phyloP scores from a whole-genome alignment of 768 basidiomycete species.

The Lentinula raphanica region DNA sequence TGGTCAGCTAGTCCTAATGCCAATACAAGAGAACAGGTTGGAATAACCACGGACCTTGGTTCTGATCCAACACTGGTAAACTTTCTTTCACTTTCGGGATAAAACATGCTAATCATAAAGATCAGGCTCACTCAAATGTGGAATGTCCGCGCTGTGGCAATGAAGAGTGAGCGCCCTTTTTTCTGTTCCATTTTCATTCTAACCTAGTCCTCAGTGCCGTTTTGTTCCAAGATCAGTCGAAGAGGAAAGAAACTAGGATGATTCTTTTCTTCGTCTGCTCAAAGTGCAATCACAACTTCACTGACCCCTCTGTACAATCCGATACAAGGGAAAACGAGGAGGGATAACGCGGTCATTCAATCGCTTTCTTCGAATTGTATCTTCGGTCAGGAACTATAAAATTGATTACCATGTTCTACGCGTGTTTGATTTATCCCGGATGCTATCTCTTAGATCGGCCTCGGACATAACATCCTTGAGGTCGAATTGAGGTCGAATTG shows the following conservation, averaged over 20 bases:
- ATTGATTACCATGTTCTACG: neutral
- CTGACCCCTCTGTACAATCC: constrained; percentile 56
- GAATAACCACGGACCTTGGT: constrained; percentile 83
- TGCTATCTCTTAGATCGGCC: no score
- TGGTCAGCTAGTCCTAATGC: neutral
- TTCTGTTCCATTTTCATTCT: neutral
- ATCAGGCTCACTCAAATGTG: constrained; percentile 78
- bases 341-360: neutral
- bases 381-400: neutral
- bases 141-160: constrained; percentile 77
- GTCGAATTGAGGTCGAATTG: no score
- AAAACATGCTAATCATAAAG: neutral
- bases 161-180: constrained; percentile 65
- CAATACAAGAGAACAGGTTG: constrained; percentile 76
- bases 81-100: constrained; percentile 1
- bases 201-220: constrained; percentile 60
- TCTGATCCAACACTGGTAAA: constrained; percentile 83
- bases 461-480: no score
- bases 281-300: constrained; percentile 72
- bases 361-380: neutral
- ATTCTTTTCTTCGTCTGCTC: constrained; percentile 88
- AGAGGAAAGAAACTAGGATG: constrained; percentile 94
- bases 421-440: neutral
- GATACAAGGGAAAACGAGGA: constrained; percentile 22
- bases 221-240: constrained; percentile 95